Base-by-base conservation (phyloP, 305 asterid species). In the Fraxinus ornus region DNA sequence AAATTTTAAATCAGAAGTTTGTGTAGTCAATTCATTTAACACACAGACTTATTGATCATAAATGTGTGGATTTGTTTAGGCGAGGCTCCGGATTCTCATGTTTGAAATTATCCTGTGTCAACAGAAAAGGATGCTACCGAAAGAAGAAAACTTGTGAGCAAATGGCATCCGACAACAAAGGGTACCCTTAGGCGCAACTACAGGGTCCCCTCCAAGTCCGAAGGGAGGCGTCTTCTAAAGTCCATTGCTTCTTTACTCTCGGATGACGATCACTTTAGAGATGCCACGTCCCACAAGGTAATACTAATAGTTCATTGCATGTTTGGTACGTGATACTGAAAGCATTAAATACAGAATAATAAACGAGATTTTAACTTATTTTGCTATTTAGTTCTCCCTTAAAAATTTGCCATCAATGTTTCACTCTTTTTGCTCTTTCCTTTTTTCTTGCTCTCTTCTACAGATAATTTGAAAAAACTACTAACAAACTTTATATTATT, bases 271-370 rank as follows among this genome's bases (percentile, higher is more conserved):
- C 95, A 94, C 68, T 95, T 95, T 74, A 90, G 95, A 82, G 99
- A 94, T 84, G 99, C 99, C 87, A 93, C 99, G 36, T 95, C 99
- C 19, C 99, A 95, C 93, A 95, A 94, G 95, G 99, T 95, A 86
- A 82, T 57, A 36, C 82, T 15, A 77, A 15, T 41, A 64, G 57
- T 55, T 24, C 35, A 66, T 24, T 26, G 21, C 6, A 10, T 66
- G 74, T 66, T 66, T 24, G 74, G 72, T 26, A 26, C 36, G 1
- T 7, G 2, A 2, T 26, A 66, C 19, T 66, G 8, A 26, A 66
- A 9, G 6, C 17, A 66, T 66, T 66, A 24, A 26, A 28, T 26
- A 19, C 0, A 26, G 74, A 10, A 66, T 1, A 26, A 26, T 28
- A 70, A 62, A 39, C 60, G 3, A 41, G 47, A 24, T 78, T 82